Base-by-base conservation (phyloP, 2,329 filamentous ascomycete species). In the Aspergillus tanneri region DNA sequence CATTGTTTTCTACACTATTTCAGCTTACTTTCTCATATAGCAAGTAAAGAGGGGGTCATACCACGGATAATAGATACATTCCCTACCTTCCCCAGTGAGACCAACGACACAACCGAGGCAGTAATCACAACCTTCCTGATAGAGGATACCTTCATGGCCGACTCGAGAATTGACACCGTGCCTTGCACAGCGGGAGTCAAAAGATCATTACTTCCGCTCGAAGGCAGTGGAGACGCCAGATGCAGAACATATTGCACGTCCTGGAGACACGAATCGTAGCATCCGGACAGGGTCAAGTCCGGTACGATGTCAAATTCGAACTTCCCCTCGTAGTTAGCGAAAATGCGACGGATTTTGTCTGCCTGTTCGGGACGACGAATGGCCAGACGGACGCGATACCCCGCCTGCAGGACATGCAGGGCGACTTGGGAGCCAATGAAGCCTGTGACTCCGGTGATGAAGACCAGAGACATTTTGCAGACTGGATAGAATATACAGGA, bases 391-490 rank as follows among this genome's bases (percentile, higher is more conserved):
- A 59, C 43, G 3, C 51, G 48, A 21, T 61, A 53, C 2, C 57
- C 56, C 12, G 55, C 54, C 23, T 49, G 44, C 7, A 62, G 36
- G 12, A 52, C 39, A 3, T 27, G 32, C 2, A 35, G 35, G n/a
- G 52, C 47, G 6, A 52, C 44, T 4, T 50, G 36, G 6, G 50
- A 47, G n/a, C 58, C 58, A 30, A 62, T 59, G 43, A 61, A 61
- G 25, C 56, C 60, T 9, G 55, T 60, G 4, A 55, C 50, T 14
- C 58, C 60, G 24, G 60, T 60, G 22, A 62, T 52, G 18, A 61
- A 57, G 14, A 60, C 21, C 2, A 55, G 45, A 1, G 47, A 10
- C 43, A 45, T 45, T 21, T 8, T 22, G 10, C 7, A 14, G 16
- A 10, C 21, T 2, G 23, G 41, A 22, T 35, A 28, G 25, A 18